Base-by-base conservation (phyloP, 331 rosid genomes). In the Pyrus hybrid region DNA sequence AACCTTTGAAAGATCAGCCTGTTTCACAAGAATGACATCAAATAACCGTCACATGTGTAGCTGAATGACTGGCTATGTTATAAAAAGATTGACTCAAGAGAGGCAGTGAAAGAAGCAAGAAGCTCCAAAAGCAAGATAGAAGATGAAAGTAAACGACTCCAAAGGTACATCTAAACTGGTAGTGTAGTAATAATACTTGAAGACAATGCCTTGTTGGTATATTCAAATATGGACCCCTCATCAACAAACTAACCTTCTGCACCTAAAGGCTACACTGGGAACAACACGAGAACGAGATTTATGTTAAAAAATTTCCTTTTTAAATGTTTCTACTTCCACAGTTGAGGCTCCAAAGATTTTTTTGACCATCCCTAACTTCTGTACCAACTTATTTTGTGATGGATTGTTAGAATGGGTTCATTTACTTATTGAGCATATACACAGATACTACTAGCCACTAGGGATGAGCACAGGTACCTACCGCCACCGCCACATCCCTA, bases 1-100 rank as follows among this genome's bases (percentile, higher is more conserved):
- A 82, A 93, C 96, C 86, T 83, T 91, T 26, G 85, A 85, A 45
- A 93, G 83, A 83, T 93, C 98, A 67, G 16, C 83, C 96, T 91
- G 80, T 77, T 70, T 37, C 82, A 68, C 67, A 82, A 53, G 68
- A 33, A 81, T 7, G 80, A 6, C 30, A 73, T 13, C 2, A 58
- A 26, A 13, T 29, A 72, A 57, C 12, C 13, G 25, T 63, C 6
- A 33, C 17, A 12, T 10, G n/a, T 43, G 9, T 6, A n/a, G n/a
- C 49, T 3, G 28, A 71, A 32, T 5, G 23, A 17, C 6, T 13
- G 10, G 28, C 30, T 13, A n/a, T 6, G 13, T 74, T 47, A 75
- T 25, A 32, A n/a, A 80, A n/a, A 13, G 12, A 72, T 58, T 16
- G n/a, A 47, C 6, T 20, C 17, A 47, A 63, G 63, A 33, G 28